Evolutionary conservation across 306 rosid genomes (phyloP).

Genomic region (Urtica urens): DNA sequence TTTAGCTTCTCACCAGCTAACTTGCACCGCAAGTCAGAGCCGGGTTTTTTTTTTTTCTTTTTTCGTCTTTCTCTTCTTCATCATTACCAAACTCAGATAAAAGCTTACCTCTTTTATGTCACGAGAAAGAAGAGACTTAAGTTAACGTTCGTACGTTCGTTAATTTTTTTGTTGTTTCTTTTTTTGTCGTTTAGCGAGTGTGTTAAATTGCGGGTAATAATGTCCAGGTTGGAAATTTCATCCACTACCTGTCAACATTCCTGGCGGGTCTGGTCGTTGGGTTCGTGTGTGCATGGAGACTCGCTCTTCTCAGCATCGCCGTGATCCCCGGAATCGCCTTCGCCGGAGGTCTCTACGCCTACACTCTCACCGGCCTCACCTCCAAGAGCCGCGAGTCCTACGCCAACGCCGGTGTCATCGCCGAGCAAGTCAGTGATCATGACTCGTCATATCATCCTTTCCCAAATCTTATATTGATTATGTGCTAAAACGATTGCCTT

Average conservation of each 20-base stretch:
- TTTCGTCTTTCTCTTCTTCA: too few species aligned
- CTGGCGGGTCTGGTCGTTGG: slow-evolving; percentile 97
- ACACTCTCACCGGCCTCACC: slow-evolving; percentile 91
- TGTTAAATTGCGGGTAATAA: neutral
- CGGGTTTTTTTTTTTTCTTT: too few species aligned
- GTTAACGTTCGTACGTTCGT: neutral
- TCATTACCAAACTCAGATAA: too few species aligned
- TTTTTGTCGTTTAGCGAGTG: neutral
- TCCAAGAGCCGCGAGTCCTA: slow-evolving; percentile 94
- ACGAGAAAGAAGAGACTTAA: neutral
- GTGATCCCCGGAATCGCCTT: slow-evolving; percentile 98
- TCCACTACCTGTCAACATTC: slow-evolving; percentile 93
- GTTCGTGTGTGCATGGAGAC: slow-evolving; percentile 93
- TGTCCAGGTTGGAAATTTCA: slow-evolving; percentile 86
- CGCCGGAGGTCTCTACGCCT: slow-evolving; percentile 95
- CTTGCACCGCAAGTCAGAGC: too few species aligned
- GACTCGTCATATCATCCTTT: too few species aligned
- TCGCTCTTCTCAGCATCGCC: slow-evolving; percentile 89
- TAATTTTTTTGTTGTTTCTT: neutral
- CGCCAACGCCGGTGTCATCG: slow-evolving; percentile 89
- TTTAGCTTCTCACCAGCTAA: neutral
- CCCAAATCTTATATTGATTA: too few species aligned
- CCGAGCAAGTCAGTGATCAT: slow-evolving; percentile 74
- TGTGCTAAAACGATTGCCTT: too few species aligned
- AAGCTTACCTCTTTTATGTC: neutral